Evolutionary conservation across 345 rosid genomes (phyloP).

Genomic region (Litchi chinensis): DNA sequence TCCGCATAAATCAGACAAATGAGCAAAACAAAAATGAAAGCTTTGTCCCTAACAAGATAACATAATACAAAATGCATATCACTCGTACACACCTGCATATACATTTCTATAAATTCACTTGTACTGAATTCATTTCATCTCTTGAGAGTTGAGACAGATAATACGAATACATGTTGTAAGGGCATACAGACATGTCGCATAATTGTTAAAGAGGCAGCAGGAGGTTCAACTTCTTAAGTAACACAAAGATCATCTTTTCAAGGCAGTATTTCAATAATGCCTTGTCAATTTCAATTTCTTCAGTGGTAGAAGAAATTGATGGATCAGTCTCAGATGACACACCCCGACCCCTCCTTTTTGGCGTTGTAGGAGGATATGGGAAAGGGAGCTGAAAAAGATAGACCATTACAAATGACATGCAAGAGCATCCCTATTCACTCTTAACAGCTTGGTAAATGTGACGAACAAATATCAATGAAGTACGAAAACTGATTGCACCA

Average conservation of each 20-base stretch:
- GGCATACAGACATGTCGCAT: neutral
- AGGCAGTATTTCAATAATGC: neutral
- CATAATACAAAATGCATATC: neutral
- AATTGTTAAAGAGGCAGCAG: neutral
- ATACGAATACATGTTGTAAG: neutral
- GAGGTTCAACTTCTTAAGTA: neutral
- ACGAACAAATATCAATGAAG: conserved; percentile 65
- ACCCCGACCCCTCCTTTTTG: neutral
- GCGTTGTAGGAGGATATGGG: neutral
- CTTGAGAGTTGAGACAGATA: neutral
- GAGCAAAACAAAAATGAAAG: neutral
- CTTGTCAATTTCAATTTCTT: neutral
- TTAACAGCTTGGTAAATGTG: conserved; percentile 60
- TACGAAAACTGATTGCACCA: conserved; percentile 58
- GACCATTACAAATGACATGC: neutral
- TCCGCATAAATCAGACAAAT: neutral
- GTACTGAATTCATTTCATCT: neutral
- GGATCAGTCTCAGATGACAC: neutral
- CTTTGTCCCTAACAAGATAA: neutral
- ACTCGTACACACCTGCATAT: neutral
- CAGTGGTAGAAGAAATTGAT: neutral
- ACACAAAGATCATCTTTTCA: neutral
- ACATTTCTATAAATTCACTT: neutral
- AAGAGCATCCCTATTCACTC: conserved; percentile 34
- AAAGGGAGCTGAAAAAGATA: neutral